Evolutionary conservation across 2,329 filamentous ascomycete species (phyloP), one percentile per base, ranked within the genome.

Genomic region (Nectriaceae sp.): DNA sequence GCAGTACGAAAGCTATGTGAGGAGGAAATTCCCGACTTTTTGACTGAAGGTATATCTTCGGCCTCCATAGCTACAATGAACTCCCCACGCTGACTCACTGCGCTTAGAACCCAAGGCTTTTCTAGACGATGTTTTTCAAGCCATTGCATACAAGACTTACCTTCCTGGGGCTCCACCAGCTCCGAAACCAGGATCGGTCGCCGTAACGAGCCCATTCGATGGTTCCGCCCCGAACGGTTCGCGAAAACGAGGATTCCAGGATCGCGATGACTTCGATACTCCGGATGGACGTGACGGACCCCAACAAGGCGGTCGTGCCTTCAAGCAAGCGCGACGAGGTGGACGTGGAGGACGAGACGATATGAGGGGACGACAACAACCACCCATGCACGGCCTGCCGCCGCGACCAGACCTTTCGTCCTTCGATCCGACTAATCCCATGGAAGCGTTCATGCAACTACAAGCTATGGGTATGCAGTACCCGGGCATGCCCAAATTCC

Each of bases 21-120:
- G 63, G 76, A 82, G 44, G 86, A 90, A 66, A 83, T 93, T 35
- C 79, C 82, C 3, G 88, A 92, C 64, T 93, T 93, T 64, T 70
- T 93, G 16, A 82, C 82, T 60, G 85, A 90, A 61, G 80, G 85
- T 70, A 48, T 24, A 41, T 36, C 33, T n/a, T 36, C 8, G 16
- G 16, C 16, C 33, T 36, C 16, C 5, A 15, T 36, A n/a, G 26
- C 26, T 36, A 19, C 13, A 6, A 29, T 29, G 24, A 29, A 29
- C 24, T 6, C 13, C 13, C 24, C 6, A 19, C 5, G 33, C 16
- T 36, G n/a, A 36, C 33, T n/a, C 33, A 16, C 5, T 6, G 16
- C 33, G 33, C 16, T 6, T 48, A 71, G 70, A 72, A 26, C 60
- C 70, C 11, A 71, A 67, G 44, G 55, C 64, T 2, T 91, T 93